Evolutionary conservation across 192 early-diverging fungal genomes (phyloP), one percentile per base, ranked within the genome.

Genomic region (Powellomyces hirtus): DNA sequence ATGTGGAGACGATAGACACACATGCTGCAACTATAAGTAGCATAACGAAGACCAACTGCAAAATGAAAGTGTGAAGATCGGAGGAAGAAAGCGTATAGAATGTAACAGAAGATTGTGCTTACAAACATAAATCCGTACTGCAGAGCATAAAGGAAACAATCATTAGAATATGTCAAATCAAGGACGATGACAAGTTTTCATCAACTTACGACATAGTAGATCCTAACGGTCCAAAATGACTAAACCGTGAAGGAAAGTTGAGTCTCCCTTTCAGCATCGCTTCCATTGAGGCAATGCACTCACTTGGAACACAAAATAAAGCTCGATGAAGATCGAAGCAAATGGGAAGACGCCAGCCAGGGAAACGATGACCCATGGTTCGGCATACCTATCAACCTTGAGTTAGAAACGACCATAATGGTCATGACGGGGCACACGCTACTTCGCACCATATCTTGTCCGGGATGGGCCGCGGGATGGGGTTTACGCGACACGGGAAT

Each of bases 391-490:
- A 27, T n/a, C n/a, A n/a, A n/a, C n/a, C n/a, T n/a, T n/a, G n/a
- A 22, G 22, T 10, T 65, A 35, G 30, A n/a, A n/a, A 22, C 13
- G 22, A 35, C 26, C 31, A 22, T 4, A 33, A 0, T 22, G 29
- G 58, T 52, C 38, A 53, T 90, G 89, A 35, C 27, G 18, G 14
- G 58, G 30, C 16, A n/a, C 34, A 38, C n/a, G n/a, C n/a, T n/a
- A n/a, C n/a, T n/a, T n/a, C 44, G 16, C 37, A 72, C 78, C 89
- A 91, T 27, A 86, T 81, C 65, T 92, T 88, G 38, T 95, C 92
- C 16, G 95, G 95, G 46, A 97, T 91, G 70, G 91, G 95, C 24
- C 95, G 86, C 27, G 95, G 95, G 50, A 98, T 95, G 72, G 92
- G 93, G 68, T 98, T 98, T 10, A 92, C 88, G 18, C 93, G 89